Conservation (phyloP, 768 basidiomycete genomes). For the Phylloporus sp. region DNA sequence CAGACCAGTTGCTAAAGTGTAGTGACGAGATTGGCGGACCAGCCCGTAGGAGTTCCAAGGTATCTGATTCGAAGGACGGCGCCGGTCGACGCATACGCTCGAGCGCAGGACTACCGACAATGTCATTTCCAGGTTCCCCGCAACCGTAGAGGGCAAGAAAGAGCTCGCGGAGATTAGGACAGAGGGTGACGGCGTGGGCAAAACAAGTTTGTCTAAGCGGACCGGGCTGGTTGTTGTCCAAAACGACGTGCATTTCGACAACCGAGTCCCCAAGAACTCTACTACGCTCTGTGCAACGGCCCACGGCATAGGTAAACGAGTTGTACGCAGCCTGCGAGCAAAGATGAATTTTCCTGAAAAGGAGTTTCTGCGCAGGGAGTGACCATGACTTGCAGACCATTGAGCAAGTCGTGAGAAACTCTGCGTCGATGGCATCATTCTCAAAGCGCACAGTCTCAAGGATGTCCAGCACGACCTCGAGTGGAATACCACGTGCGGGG, state of each 20-base stretch:
- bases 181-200: slow-evolving; percentile 51
- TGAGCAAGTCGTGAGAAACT: slow-evolving; percentile 48
- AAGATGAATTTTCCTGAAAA: slow-evolving; percentile 56
- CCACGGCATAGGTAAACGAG: slow-evolving; percentile 50
- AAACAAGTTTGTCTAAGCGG: slow-evolving; percentile 53
- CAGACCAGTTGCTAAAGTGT: slow-evolving; percentile 69
- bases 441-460: slow-evolving; percentile 51
- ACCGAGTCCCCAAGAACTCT: slow-evolving; percentile 50
- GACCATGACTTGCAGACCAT: slow-evolving; percentile 70
- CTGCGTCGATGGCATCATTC: slow-evolving; percentile 33
- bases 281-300: slow-evolving; percentile 43
- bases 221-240: slow-evolving; percentile 67
- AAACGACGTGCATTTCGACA: slow-evolving; percentile 45
- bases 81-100: slow-evolving; percentile 47
- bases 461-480: slow-evolving; percentile 60
- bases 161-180: slow-evolving; percentile 55
- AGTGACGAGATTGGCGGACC: slow-evolving; percentile 52
- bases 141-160: slow-evolving; percentile 56
- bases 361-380: slow-evolving; percentile 53
- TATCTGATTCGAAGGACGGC: slow-evolving; percentile 50
- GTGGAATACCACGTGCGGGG: slow-evolving; percentile 40
- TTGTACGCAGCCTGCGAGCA: slow-evolving; percentile 48
- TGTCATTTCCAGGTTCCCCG: slow-evolving; percentile 45
- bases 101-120: slow-evolving; percentile 43
- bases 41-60: slow-evolving; percentile 46